These are phyloP conservation scores for Carex cristatella DNA, from an alignment of 176 grass and related monocot species.

Conservation along the genomic window DNA sequence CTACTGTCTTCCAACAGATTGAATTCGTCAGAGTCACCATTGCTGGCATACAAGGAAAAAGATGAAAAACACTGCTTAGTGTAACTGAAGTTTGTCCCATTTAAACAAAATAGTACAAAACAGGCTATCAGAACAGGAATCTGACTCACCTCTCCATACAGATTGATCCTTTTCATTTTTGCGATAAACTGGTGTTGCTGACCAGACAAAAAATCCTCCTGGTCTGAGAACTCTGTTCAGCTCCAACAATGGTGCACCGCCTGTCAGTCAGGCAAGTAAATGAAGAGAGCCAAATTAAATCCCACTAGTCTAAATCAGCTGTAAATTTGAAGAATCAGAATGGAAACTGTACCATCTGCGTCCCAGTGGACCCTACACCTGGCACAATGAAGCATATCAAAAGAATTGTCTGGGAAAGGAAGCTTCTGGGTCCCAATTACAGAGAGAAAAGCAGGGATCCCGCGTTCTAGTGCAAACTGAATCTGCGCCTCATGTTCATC, in stretches of 20 bases:
- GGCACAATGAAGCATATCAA: constrained; percentile 87
- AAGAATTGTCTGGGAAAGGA: constrained; percentile 82
- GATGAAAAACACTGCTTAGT: not conserved
- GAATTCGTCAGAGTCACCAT: constrained; percentile 81
- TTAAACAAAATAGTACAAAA: not conserved
- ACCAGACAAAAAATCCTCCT: constrained; percentile 92
- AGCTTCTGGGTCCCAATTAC: constrained; percentile 90
- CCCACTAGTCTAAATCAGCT: not conserved
- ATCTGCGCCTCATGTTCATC: constrained; percentile 97
- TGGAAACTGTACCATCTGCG: constrained; percentile 56
- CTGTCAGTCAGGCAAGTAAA: constrained; percentile 42
- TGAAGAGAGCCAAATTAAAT: not conserved
- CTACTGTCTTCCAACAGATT: constrained; percentile 75
- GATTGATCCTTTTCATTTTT: constrained; percentile 50
- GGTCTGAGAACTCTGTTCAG: constrained; percentile 89
- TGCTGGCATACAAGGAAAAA: constrained; percentile 32
- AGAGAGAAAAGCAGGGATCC: constrained; percentile 76
- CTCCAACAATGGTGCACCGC: constrained; percentile 82
- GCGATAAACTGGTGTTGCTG: constrained; percentile 88
- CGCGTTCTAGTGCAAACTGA: constrained; percentile 83
- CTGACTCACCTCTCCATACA: constrained; percentile 67
- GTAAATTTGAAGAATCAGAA: constrained; percentile 2
- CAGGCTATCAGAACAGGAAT: constrained; percentile 2
- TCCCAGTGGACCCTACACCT: constrained; percentile 94
- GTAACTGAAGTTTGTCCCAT: not conserved